Base-by-base conservation (phyloP, 2,329 filamentous ascomycete genomes). In the Sporothrix dimorphospora region DNA sequence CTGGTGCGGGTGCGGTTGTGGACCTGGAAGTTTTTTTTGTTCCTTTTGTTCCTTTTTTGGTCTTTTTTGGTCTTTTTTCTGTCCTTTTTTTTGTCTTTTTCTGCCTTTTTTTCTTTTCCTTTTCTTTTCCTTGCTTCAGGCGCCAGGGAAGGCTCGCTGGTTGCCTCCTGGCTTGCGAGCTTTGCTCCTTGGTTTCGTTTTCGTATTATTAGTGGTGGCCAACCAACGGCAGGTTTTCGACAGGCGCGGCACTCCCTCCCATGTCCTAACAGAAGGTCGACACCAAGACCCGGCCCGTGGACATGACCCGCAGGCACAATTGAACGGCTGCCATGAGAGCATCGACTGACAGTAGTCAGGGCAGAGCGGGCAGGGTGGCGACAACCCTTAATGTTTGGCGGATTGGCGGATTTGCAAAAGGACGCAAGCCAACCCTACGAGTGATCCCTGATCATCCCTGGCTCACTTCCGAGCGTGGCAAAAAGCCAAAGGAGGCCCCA, bases 341-440 rank as follows among this genome's bases (percentile, higher is more conserved):
- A 61, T 40, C 11, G 38, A 30, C 34, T 63, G 57, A 8, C 57
- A 63, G 59, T 63, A 63, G 59, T 63, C 59, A 63, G 59, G 59
- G 59, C 59, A 27, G n/a, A 16, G 51, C 24, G 24, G 4, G 38
- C 59, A 16, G 59, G n/a, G 59, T 63, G 59, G 59, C 59, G 38
- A 63, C n/a, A 63, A 63, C 6, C 38, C n/a, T 27, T 38, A 63
- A 63, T 11, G 38, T 42, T 21, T 42, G 57, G 4, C 19, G 57
- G 34, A 40, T 42, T 42, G n/a, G 34, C 19, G 19, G 34, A 42
- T 61, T 21, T 61, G 57, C 57, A 61, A 61, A 42, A 61, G 57
- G 38, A 40, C 53, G 34, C 30, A 61, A 16, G 51, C 24, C 51
- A 40, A 40, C 34, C 16, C 57, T 40, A 21, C 30, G 57, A 40